phyloP scores from a whole-genome alignment of 805 yeast species.

The Dipodascus albidus region DNA sequence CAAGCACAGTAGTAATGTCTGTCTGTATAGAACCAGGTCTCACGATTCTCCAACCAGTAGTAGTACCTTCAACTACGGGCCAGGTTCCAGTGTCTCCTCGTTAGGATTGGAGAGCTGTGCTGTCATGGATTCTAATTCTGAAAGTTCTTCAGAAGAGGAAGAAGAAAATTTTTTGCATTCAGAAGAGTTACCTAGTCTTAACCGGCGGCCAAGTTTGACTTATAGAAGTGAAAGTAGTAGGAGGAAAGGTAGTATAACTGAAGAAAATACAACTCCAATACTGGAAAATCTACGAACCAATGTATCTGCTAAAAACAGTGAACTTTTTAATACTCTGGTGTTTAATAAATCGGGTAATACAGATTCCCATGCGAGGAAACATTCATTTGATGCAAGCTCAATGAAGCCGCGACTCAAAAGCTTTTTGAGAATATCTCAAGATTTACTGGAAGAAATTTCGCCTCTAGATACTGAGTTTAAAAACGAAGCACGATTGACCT shows the following conservation, averaged over 20 bases:
- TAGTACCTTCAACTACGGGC: constrained; percentile 9
- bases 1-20: background rate
- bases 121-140: constrained; percentile 3
- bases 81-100: constrained; percentile 12
- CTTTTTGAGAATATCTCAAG: constrained; percentile 16
- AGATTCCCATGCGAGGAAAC: constrained; percentile 2
- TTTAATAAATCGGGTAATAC: background rate
- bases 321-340: background rate
- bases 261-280: background rate
- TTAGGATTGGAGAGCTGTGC: constrained; percentile 11
- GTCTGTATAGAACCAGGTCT: background rate
- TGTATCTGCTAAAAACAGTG: background rate
- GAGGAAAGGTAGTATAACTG: background rate
- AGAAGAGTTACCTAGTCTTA: constrained; percentile 7
- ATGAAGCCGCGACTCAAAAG: constrained; percentile 15
- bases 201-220: constrained; percentile 9
- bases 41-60: constrained; percentile 3
- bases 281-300: background rate
- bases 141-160: constrained; percentile 6
- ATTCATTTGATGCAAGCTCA: constrained; percentile 10
- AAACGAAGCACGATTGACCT: constrained; percentile 17
- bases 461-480: constrained; percentile 18
- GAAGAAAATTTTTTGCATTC: constrained; percentile 13
- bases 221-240: background rate
- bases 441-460: constrained; percentile 15